Percentiles rank a stretch among this genome's conserved stretches.
Conservation (phyloP, 192 early-diverging fungal genomes). For the Coemansia sp. region DNA sequence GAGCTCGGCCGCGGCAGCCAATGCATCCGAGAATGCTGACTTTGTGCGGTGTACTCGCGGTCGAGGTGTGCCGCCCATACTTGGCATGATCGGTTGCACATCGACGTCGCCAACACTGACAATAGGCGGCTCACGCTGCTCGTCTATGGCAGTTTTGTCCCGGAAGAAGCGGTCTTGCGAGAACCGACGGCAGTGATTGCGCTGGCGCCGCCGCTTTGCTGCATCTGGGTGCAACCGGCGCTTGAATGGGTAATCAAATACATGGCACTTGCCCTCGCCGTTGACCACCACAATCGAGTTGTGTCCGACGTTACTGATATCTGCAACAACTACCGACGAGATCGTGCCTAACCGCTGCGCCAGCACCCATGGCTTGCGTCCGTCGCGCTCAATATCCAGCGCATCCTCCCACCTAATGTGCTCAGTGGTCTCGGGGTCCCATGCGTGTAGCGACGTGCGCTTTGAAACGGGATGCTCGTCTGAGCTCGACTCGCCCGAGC, state of each 20-base stretch:
- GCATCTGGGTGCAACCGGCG: conserved; percentile 43
- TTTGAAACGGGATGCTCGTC: conserved; percentile 15
- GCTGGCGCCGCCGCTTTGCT: conserved; percentile 41
- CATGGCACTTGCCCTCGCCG: conserved; percentile 52
- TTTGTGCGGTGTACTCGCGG: conserved; percentile 4
- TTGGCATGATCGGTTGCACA: background rate
- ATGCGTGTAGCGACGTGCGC: conserved; percentile 7
- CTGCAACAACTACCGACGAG: conserved; percentile 46
- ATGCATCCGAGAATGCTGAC: background rate
- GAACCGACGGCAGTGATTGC: conserved; percentile 45
- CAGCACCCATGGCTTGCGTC: conserved; percentile 54
- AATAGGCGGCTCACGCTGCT: background rate
- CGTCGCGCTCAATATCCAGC: conserved; percentile 53
- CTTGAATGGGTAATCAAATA: conserved; percentile 53
- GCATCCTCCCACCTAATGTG: conserved; percentile 53
- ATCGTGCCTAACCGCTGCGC: conserved; percentile 53
- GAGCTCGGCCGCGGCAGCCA: background rate
- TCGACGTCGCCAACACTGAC: background rate
- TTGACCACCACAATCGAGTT: conserved; percentile 53
- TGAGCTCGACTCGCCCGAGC: conserved; percentile 30
- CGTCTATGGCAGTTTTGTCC: conserved; percentile 23
- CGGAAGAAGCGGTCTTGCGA: conserved; percentile 52
- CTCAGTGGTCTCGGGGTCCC: conserved; percentile 17
- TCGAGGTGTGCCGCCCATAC: conserved; percentile 2
- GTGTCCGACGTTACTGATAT: conserved; percentile 47